These are phyloP conservation scores for Linum lewisii DNA, from an alignment of 345 rosid genomes.

Conservation along the genomic window DNA sequence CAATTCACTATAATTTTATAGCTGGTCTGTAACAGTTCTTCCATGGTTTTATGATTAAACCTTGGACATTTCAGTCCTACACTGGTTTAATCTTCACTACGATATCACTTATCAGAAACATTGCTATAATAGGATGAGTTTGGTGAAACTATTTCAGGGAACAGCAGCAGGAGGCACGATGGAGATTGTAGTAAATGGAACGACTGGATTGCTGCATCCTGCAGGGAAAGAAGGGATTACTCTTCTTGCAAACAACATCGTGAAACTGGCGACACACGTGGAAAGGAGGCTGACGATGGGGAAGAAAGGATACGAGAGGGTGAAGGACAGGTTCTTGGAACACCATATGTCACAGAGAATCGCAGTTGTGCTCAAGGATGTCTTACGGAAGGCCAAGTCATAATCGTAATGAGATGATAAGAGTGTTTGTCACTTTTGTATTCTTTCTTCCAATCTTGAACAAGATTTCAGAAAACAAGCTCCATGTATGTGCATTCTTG, in stretches of 20 bases:
- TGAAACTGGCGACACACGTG: slow-evolving; percentile 37
- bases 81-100: no score
- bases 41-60: no score
- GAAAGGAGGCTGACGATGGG: slow-evolving; percentile 49
- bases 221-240: slow-evolving; percentile 34
- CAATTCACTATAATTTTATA: no score
- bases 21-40: no score
- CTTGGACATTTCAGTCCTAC: no score
- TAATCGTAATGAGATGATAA: no score
- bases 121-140: no score
- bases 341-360: slow-evolving; percentile 40
- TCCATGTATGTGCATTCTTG: no score
- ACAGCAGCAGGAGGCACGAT: slow-evolving; percentile 46
- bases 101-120: no score
- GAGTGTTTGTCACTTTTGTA: no score
- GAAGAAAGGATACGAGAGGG: slow-evolving; percentile 38
- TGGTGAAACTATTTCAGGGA: slow-evolving; percentile 16
- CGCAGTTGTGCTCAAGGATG: slow-evolving; percentile 32
- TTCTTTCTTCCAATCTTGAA: no score
- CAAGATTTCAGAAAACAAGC: no score
- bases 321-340: slow-evolving; percentile 34
- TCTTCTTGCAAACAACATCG: slow-evolving; percentile 35
- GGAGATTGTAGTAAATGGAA: slow-evolving; percentile 42
- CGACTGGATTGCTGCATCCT: slow-evolving; percentile 41
- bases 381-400: slow-evolving; percentile 17